Percentiles rank a stretch among this genome's conserved stretches.
phyloP scores from a whole-genome alignment of 805 yeast genomes.

The Sporopachydermia lactativora region DNA sequence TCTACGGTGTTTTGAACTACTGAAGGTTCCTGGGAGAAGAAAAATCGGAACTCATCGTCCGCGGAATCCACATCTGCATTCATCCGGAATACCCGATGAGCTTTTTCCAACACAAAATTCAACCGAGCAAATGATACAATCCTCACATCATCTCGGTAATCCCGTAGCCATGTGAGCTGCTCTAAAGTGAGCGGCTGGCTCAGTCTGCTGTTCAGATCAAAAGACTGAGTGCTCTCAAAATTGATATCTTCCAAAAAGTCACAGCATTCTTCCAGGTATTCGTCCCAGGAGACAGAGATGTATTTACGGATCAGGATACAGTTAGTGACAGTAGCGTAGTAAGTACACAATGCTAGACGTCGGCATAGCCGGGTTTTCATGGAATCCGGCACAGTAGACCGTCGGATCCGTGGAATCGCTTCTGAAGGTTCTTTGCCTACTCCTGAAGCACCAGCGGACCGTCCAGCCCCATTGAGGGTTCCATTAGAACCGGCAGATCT shows the following conservation, averaged over 20 bases:
- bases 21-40: not conserved
- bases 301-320: conserved; percentile 53
- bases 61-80: conserved; percentile 1
- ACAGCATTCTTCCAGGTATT: conserved; percentile 50
- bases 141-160: conserved; percentile 12
- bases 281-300: conserved; percentile 29
- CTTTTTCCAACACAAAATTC: conserved; percentile 45
- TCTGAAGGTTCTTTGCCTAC: no score
- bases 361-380: conserved; percentile 19
- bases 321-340: conserved; percentile 46
- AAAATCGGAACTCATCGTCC: not conserved
- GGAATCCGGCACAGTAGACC: not conserved
- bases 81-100: conserved; percentile 20
- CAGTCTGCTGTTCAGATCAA: not conserved
- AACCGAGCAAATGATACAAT: conserved; percentile 47
- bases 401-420: no score
- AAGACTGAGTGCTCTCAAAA: conserved; percentile 17
- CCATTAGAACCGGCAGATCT: not conserved
- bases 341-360: conserved; percentile 41
- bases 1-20: not conserved
- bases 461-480: not conserved
- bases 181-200: not conserved
- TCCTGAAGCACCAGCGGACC: not conserved
- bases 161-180: not conserved
- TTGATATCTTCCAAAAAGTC: conserved; percentile 26